A percentile compares a stretch with the other conserved stretches of the same genome.
Evolutionary conservation across 2,329 filamentous ascomycete species (phyloP).

Genomic region (Claviceps pazoutovae): DNA sequence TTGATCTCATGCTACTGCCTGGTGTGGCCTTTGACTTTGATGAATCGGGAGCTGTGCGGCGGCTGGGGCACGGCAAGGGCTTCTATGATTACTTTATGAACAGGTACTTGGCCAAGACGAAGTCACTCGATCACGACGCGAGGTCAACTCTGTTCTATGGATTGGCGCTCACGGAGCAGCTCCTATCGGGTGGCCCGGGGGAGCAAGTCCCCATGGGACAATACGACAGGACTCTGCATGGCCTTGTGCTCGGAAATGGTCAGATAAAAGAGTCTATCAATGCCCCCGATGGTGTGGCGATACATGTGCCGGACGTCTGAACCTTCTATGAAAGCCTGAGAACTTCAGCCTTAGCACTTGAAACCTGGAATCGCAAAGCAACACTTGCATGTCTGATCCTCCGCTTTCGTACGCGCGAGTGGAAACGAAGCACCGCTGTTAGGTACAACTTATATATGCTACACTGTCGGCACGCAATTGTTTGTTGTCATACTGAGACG

Average conservation of each 20-base stretch:
- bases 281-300: background rate
- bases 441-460: too few relatives aligned
- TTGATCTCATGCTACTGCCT: conserved; percentile 84
- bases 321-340: background rate
- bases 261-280: conserved; percentile 26
- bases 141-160: conserved; percentile 47
- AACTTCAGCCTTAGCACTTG: background rate
- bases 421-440: too few relatives aligned
- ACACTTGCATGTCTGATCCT: background rate
- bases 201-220: conserved; percentile 59
- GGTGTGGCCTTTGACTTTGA: conserved; percentile 79
- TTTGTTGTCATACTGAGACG: too few relatives aligned
- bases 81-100: conserved; percentile 93
- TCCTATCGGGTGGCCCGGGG: conserved; percentile 44
- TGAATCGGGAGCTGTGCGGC: conserved; percentile 41
- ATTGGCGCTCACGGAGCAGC: conserved; percentile 73
- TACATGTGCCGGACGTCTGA: background rate
- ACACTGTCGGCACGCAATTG: too few relatives aligned
- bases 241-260: conserved; percentile 60
- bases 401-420: too few relatives aligned
- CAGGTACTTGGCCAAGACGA: conserved; percentile 44
- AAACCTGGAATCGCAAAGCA: background rate
- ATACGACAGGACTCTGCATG: conserved; percentile 69
- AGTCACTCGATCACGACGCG: conserved; percentile 19
- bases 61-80: conserved; percentile 86